Evolutionary conservation across 257 asterid species (phyloP).

Genomic region (Salvia splendens): DNA sequence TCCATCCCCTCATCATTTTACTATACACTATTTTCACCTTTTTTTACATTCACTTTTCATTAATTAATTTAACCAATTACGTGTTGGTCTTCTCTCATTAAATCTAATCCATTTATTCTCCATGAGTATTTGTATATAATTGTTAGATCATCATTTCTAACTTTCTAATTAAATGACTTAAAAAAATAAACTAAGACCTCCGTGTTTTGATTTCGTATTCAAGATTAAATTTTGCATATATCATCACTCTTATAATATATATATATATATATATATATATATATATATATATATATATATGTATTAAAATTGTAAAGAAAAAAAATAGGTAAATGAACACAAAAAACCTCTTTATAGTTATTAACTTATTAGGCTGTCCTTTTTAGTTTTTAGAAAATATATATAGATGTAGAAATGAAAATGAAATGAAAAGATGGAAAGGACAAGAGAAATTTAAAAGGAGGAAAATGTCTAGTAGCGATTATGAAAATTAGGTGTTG

Average conservation of each 20-base stretch:
- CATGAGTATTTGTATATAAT: neutral
- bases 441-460: conserved; percentile 26
- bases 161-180: too few species aligned
- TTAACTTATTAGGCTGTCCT: neutral
- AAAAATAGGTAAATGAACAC: neutral
- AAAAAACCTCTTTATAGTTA: neutral
- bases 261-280: too few species aligned
- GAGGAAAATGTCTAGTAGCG: conserved; percentile 29
- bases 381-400: neutral
- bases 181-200: too few species aligned
- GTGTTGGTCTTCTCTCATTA: neutral
- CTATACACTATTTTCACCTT: neutral
- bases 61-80: neutral
- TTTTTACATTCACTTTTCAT: conserved; percentile 6
- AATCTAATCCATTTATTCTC: neutral
- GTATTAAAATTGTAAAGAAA: neutral
- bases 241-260: too few species aligned
- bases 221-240: too few species aligned
- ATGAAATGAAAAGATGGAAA: neutral
- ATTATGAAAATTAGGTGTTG: neutral
- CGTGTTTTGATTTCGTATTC: too few species aligned
- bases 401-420: neutral
- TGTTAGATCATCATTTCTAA: too few species aligned
- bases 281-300: too few species aligned
- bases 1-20: conserved; percentile 47